A percentile compares a stretch with the other conserved stretches of the same genome.
Evolutionary conservation across 495 filamentous ascomycete genomes (phyloP).

Genomic region (Parathielavia hyrcaniae): DNA sequence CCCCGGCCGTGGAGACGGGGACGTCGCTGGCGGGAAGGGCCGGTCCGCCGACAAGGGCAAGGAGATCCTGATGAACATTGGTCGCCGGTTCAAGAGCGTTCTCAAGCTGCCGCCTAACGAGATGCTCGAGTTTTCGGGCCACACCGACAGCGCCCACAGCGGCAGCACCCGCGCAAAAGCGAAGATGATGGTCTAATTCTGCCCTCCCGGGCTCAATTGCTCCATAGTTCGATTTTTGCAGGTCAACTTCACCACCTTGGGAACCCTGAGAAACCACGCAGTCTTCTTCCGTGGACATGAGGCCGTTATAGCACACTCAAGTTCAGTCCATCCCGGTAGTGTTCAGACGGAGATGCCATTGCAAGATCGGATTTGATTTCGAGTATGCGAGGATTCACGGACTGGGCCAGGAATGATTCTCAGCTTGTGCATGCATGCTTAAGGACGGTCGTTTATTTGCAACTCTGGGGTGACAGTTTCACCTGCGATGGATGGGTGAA

Average conservation of each 20-base stretch:
- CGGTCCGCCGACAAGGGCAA: slow-evolving; percentile 71
- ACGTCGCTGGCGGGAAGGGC: slow-evolving; percentile 60
- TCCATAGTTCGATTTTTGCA: not conserved
- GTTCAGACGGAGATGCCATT: not conserved
- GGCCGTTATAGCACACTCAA: not conserved
- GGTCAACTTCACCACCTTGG: not conserved
- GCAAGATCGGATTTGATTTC: not conserved
- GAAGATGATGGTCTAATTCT: slow-evolving; percentile 70
- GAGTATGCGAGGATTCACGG: not conserved
- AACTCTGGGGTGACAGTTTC: not conserved
- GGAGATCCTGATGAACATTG: slow-evolving; percentile 75
- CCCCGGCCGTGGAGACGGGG: slow-evolving; percentile 64
- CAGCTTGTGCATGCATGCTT: not conserved
- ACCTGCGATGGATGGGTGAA: not conserved
- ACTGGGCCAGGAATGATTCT: not conserved
- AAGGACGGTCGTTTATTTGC: slow-evolving; percentile 1
- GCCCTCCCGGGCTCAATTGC: not conserved
- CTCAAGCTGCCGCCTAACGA: slow-evolving; percentile 70
- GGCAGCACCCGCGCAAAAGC: slow-evolving; percentile 94
- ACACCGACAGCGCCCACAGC: slow-evolving; percentile 85
- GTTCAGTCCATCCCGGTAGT: too few species aligned
- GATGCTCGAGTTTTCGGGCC: slow-evolving; percentile 86
- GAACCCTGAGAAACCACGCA: not conserved
- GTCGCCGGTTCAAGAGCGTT: slow-evolving; percentile 82
- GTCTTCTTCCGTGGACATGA: not conserved